phyloP scores from a whole-genome alignment of 176 grass and related monocot species.

The Pontederia paniculata region DNA sequence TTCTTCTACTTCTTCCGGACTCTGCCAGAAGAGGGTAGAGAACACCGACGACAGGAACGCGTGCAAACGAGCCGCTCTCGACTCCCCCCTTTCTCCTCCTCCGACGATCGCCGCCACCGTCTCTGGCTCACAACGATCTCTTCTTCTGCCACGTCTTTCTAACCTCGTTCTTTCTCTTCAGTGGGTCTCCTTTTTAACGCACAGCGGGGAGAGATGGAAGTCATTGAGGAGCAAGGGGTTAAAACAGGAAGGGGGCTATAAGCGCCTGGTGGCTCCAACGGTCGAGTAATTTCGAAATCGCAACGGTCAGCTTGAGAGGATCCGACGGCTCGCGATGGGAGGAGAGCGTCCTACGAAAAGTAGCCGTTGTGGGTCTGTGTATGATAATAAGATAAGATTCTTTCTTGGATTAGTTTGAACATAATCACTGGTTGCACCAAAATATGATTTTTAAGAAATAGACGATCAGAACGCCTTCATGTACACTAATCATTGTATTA shows the following conservation, averaged over 20 bases:
- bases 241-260: not conserved
- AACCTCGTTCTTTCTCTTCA: too few species aligned
- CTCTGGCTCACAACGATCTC: not conserved
- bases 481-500: too few species aligned
- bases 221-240: not conserved
- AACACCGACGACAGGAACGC: constrained; percentile 2
- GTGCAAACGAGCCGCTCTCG: not conserved
- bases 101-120: not conserved
- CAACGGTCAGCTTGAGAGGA: not conserved
- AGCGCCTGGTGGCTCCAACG: not conserved
- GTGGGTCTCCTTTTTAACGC: too few species aligned
- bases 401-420: too few species aligned
- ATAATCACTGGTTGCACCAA: too few species aligned
- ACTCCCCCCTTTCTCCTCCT: too few species aligned
- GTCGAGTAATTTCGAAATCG: constrained; percentile 9
- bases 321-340: not conserved
- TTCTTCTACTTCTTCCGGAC: not conserved
- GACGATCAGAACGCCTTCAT: too few species aligned
- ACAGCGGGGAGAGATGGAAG: not conserved
- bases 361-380: too few species aligned
- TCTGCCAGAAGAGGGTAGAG: not conserved
- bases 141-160: not conserved
- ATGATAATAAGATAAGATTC: too few species aligned
- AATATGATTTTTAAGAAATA: too few species aligned
- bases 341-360: too few species aligned